Evolutionary conservation across 2,329 filamentous ascomycete genomes (phyloP), one percentile per base, ranked within the genome.

Genomic region (Aspergillus brunneoviolaceus): DNA sequence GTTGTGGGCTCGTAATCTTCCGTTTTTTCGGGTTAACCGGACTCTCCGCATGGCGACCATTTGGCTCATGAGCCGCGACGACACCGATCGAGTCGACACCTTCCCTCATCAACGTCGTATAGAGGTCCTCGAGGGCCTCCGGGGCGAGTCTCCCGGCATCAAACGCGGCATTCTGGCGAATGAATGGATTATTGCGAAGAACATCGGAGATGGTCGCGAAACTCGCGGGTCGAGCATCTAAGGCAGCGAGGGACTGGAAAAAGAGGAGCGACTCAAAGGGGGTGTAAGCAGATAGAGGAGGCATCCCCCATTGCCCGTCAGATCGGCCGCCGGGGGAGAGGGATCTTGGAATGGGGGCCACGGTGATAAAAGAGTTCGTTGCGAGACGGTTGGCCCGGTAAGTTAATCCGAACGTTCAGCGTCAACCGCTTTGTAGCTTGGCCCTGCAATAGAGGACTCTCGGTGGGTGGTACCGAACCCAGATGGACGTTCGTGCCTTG

Each of bases 211-310:
- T 90, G 67, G 82, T 83, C 70, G 80, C 79, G 78, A 96, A 95
- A 73, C 85, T 86, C 63, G 82, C 75, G 55, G 86, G 80, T 66
- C 87, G 84, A 65, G 87, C 80, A 72, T 89, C 89, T 76, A 90
- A 83, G 67, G 82, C 81, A 67, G 87, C 84, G 65, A 96, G 84
- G 62, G 88, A 89, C 78, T 94, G 91, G 79, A 95, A 94, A 71
- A 96, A 84, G 67, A 95, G 85, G 63, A 96, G 84, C 72, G 89
- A 90, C 84, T 96, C 92, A 81, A 96, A 89, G 68, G 89, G 86
- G 73, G 91, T 94, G 79, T 95, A 93, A 71, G 83, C 81, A 72
- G 86, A 83, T 76, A 82, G 72, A 75, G 81, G 80, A 79, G 81
- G 83, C 84, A 86, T 87, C 75, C 80, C 82, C 76, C 76, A 78